Conservation (phyloP, 78 protist species). For the Dictyostelium firmibasis region DNA sequence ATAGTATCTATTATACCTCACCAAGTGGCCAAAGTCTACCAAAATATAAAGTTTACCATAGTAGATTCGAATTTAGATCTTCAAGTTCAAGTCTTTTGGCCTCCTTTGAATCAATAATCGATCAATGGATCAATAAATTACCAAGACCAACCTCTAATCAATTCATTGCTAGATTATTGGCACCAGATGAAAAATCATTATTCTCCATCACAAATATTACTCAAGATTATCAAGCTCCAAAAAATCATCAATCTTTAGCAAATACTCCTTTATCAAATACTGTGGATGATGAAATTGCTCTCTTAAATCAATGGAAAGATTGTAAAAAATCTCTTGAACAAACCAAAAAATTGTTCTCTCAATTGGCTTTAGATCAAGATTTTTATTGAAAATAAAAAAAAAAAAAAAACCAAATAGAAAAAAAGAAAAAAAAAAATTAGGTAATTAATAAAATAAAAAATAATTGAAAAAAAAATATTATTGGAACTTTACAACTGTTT, state of each 20-base stretch:
- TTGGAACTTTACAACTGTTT: too few relatives aligned
- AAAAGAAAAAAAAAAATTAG: neutral
- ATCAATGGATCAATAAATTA: constrained; percentile 56
- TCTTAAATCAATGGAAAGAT: constrained; percentile 66
- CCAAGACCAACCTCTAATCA: constrained; percentile 49
- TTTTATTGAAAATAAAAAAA: constrained; percentile 27
- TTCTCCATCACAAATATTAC: constrained; percentile 18
- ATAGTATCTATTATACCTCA: neutral
- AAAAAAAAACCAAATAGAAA: neutral
- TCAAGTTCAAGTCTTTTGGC: constrained; percentile 20
- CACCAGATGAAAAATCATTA: constrained; percentile 63
- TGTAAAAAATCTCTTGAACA: constrained; percentile 6
- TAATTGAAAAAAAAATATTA: neutral
- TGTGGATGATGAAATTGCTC: neutral
- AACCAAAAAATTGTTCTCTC: constrained; percentile 19
- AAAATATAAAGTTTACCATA: constrained; percentile 26
- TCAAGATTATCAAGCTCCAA: neutral
- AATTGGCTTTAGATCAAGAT: constrained; percentile 64
- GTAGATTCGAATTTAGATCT: constrained; percentile 68
- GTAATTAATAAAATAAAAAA: too few relatives aligned
- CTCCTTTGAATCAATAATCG: constrained; percentile 24
- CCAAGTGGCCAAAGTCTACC: neutral
- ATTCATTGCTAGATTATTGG: constrained; percentile 16
- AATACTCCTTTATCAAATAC: neutral
- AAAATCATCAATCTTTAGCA: neutral